phyloP scores from a whole-genome alignment of 148 eudicot species.

The Dianthus caryophyllus region DNA sequence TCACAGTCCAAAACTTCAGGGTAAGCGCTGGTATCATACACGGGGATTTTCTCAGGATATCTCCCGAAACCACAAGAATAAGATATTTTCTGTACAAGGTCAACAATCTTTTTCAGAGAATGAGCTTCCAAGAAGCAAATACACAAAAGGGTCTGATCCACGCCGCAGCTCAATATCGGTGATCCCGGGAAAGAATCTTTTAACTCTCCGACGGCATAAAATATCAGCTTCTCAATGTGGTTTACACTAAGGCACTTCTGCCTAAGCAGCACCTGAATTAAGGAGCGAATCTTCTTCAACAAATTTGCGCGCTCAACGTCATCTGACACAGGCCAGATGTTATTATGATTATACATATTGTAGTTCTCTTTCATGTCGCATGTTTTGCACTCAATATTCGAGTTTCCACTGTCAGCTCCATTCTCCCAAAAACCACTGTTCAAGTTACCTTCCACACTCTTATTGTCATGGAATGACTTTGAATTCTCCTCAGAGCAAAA shows the following conservation, averaged over 20 bases:
- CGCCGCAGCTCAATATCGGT: constrained; percentile 52
- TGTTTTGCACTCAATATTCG: constrained; percentile 40
- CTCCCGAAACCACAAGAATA: constrained; percentile 64
- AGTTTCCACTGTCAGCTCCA: constrained; percentile 30
- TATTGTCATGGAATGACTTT: constrained; percentile 41
- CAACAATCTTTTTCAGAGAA: constrained; percentile 62
- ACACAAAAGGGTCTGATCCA: constrained; percentile 72
- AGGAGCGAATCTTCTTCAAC: constrained; percentile 61
- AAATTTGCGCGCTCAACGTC: constrained; percentile 73
- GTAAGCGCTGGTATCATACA: constrained; percentile 38
- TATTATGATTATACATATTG: constrained; percentile 38
- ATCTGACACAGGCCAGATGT: constrained; percentile 74
- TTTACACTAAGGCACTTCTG: constrained; percentile 67
- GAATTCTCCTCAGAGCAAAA: constrained; percentile 48
- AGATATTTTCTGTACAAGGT: constrained; percentile 66
- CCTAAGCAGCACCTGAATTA: constrained; percentile 51
- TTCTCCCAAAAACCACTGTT: constrained; percentile 32
- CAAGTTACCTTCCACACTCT: constrained; percentile 34
- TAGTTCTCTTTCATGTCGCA: constrained; percentile 36
- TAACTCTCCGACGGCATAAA: constrained; percentile 64
- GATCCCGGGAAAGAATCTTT: constrained; percentile 63
- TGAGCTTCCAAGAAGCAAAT: constrained; percentile 83
- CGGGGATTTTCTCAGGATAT: constrained; percentile 52
- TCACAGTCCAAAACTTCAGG: constrained; percentile 33
- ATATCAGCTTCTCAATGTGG: constrained; percentile 66